Evolutionary conservation across 495 filamentous ascomycete genomes (phyloP).

Genomic region (Tuber calosporum): DNA sequence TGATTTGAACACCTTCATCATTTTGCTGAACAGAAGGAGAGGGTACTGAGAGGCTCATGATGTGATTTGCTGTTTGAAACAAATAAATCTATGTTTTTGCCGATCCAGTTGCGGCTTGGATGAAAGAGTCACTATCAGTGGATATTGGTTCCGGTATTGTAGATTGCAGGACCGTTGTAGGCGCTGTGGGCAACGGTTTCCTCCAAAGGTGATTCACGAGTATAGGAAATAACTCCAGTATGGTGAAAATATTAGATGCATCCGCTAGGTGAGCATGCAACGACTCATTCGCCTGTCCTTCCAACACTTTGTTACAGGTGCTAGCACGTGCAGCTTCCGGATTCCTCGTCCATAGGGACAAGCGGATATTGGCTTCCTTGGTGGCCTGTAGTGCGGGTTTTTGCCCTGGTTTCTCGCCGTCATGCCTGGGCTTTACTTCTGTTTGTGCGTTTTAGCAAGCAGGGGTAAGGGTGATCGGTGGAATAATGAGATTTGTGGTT

Average conservation of each 20-base stretch:
- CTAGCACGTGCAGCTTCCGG: slow-evolving; percentile 50
- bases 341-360: slow-evolving; percentile 87
- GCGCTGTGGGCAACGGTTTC: slow-evolving; percentile 80
- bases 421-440: slow-evolving; percentile 29
- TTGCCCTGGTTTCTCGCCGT: neutral
- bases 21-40: neutral
- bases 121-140: slow-evolving; percentile 83
- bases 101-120: slow-evolving; percentile 94
- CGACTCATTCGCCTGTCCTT: slow-evolving; percentile 56
- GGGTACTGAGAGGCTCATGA: slow-evolving; percentile 61
- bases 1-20: slow-evolving; percentile 51
- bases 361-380: slow-evolving; percentile 64
- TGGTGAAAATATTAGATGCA: slow-evolving; percentile 73
- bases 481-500: slow-evolving; percentile 25
- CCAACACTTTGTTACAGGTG: slow-evolving; percentile 43
- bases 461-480: slow-evolving; percentile 16
- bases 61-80: slow-evolving; percentile 78
- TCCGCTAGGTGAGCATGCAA: slow-evolving; percentile 87
- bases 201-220: slow-evolving; percentile 75
- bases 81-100: slow-evolving; percentile 95
- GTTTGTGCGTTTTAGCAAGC: slow-evolving; percentile 21
- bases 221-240: slow-evolving; percentile 68
- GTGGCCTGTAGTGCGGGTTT: slow-evolving; percentile 6
- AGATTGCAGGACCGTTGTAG: slow-evolving; percentile 87
- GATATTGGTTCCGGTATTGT: slow-evolving; percentile 71